A percentile compares a stretch with the other conserved stretches of the same genome.
Evolutionary conservation across 202 grass and related monocot species (phyloP).

Genomic region (Digitaria exilis): DNA sequence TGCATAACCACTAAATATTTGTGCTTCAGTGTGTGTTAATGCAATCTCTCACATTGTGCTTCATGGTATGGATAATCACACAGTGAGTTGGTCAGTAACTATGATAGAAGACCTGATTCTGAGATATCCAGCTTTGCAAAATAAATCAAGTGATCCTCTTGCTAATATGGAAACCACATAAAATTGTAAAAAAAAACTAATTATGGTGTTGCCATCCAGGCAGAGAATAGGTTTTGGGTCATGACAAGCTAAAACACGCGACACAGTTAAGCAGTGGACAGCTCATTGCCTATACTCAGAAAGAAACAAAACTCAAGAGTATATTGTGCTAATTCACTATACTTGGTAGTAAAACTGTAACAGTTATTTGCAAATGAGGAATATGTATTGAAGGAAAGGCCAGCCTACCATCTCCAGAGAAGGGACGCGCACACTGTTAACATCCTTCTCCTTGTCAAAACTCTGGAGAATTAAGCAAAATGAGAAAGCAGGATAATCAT

Average conservation of each 20-base stretch:
- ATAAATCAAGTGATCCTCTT: background rate
- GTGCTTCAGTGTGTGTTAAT: background rate
- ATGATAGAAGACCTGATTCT: background rate
- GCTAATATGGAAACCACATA: background rate
- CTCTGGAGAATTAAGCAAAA: constrained; percentile 67
- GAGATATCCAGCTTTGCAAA: background rate
- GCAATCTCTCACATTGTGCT: background rate
- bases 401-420: constrained; percentile 81
- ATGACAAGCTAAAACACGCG: constrained; percentile 1
- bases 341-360: constrained; percentile 3
- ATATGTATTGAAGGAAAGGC: background rate
- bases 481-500: constrained; percentile 32
- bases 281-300: background rate
- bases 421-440: constrained; percentile 77
- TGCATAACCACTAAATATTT: too few species aligned
- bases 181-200: background rate
- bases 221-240: background rate
- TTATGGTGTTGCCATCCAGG: background rate
- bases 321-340: background rate
- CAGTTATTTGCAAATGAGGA: constrained; percentile 32
- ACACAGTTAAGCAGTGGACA: background rate
- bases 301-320: background rate
- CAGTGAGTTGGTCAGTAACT: background rate
- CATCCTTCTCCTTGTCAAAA: constrained; percentile 96
- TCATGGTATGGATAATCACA: background rate